A percentile compares a stretch with the other conserved stretches of the same genome.
These are phyloP conservation scores for Sphaerulina musiva DNA, from an alignment of 2,329 filamentous ascomycete genomes.

Conservation along the genomic window DNA sequence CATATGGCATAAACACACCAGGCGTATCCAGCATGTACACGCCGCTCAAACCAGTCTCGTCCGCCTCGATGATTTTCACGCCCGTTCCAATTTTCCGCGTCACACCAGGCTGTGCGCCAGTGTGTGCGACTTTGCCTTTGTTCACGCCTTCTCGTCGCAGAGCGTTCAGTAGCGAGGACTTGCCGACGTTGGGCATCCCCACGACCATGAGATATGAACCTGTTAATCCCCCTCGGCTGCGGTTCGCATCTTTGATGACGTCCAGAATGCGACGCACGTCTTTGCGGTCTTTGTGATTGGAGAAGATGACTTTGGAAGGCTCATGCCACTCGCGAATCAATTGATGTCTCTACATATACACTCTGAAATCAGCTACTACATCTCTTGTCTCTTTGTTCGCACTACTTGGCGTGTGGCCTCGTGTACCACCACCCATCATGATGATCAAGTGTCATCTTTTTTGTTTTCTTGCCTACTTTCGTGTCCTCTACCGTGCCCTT, in stretches of 20 bases:
- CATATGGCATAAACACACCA: conserved; percentile 90
- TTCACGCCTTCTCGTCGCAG: conserved; percentile 64
- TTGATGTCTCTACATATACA: conserved; percentile 37
- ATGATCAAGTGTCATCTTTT: no score
- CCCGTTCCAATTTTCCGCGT: conserved; percentile 73
- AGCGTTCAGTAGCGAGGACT: conserved; percentile 87
- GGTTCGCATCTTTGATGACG: conserved; percentile 47
- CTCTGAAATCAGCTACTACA: conserved; percentile 15
- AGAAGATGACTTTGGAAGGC: conserved; percentile 49
- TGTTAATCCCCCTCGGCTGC: conserved; percentile 56
- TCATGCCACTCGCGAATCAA: conserved; percentile 50
- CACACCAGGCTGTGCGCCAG: conserved; percentile 80
- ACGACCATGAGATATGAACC: conserved; percentile 83
- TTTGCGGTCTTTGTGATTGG: conserved; percentile 40
- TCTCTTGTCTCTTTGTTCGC: conserved; percentile 4
- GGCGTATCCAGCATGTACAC: conserved; percentile 89
- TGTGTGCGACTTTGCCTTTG: conserved; percentile 66
- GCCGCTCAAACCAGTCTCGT: conserved; percentile 47
- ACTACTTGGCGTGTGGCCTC: no score
- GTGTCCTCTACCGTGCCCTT: conserved; percentile 31
- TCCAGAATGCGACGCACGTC: conserved; percentile 46
- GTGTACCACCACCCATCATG: neutral
- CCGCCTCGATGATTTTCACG: conserved; percentile 68
- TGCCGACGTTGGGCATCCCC: conserved; percentile 97
- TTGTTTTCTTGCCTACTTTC: conserved; percentile 23